Percentiles rank a stretch among this genome's conserved stretches.
Conservation (phyloP, 345 rosid genomes). For the Citrus medica region DNA sequence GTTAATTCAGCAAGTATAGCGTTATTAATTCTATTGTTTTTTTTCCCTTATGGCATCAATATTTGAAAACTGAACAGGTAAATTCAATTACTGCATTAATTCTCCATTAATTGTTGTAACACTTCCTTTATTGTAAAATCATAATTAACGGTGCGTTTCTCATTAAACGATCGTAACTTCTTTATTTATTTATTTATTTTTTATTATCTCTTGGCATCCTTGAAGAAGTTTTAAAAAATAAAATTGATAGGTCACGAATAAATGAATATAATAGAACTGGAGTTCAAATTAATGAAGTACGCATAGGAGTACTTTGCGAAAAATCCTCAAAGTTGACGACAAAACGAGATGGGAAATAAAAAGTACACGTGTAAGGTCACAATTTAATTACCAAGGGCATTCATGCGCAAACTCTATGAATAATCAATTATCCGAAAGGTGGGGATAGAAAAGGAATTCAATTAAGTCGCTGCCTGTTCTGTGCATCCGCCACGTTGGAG, state of each 20-base stretch:
- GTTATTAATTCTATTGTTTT: too few species aligned
- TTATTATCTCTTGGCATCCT: too few species aligned
- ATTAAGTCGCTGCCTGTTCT: neutral
- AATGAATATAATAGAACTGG: neutral
- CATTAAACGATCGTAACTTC: too few species aligned
- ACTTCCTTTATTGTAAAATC: neutral
- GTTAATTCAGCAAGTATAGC: too few species aligned
- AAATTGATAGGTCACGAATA: neutral
- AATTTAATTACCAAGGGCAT: neutral
- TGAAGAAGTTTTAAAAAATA: too few species aligned
- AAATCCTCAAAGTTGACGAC: too few species aligned
- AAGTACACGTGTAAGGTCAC: neutral
- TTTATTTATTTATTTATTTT: too few species aligned
- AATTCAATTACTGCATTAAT: neutral
- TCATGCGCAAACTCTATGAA: neutral
- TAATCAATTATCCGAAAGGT: neutral
- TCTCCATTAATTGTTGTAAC: neutral
- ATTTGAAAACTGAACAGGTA: too few species aligned
- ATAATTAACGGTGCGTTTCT: neutral
- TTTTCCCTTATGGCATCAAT: too few species aligned
- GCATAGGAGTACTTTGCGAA: too few species aligned
- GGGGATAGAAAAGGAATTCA: neutral
- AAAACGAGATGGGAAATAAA: neutral
- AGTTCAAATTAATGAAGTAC: neutral
- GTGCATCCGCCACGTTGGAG: neutral